Conservation (phyloP, 768 basidiomycete genomes). For the Tubosaeta sp. region DNA sequence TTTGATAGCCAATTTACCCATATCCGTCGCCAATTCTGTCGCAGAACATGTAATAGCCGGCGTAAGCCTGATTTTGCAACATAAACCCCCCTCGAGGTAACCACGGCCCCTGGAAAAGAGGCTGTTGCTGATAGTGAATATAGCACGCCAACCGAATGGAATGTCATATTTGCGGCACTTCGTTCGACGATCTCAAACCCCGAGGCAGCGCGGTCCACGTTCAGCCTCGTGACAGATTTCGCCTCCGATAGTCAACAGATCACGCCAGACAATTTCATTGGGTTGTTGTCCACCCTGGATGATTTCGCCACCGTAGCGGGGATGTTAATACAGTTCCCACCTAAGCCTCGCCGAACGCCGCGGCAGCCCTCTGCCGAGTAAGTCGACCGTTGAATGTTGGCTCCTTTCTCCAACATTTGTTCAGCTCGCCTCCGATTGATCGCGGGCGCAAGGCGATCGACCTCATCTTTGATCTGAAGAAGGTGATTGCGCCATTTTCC, state of each 20-base stretch:
- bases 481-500: slow-evolving; percentile 56
- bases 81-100: slow-evolving; percentile 64
- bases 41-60: slow-evolving; percentile 92
- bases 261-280: slow-evolving; percentile 73
- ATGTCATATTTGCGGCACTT: slow-evolving; percentile 82
- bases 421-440: slow-evolving; percentile 70
- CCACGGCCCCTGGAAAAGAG: background rate
- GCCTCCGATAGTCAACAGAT: slow-evolving; percentile 57
- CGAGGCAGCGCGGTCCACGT: slow-evolving; percentile 81
- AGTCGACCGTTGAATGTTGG: slow-evolving; percentile 8
- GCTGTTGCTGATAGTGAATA: slow-evolving; percentile 5
- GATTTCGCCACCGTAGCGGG: slow-evolving; percentile 82
- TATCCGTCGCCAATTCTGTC: slow-evolving; percentile 71
- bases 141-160: slow-evolving; percentile 95
- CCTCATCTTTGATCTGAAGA: slow-evolving; percentile 68
- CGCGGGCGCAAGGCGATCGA: slow-evolving; percentile 84
- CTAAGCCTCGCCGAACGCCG: slow-evolving; percentile 47
- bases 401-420: background rate
- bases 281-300: slow-evolving; percentile 75
- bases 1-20: slow-evolving; percentile 75
- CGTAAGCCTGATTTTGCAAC: slow-evolving; percentile 71
- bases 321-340: slow-evolving; percentile 54
- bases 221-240: slow-evolving; percentile 71
- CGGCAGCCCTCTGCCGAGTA: slow-evolving; percentile 51
- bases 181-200: slow-evolving; percentile 81